Conservation (phyloP, 495 filamentous ascomycete species). For the Lentithecium fluviatile region DNA sequence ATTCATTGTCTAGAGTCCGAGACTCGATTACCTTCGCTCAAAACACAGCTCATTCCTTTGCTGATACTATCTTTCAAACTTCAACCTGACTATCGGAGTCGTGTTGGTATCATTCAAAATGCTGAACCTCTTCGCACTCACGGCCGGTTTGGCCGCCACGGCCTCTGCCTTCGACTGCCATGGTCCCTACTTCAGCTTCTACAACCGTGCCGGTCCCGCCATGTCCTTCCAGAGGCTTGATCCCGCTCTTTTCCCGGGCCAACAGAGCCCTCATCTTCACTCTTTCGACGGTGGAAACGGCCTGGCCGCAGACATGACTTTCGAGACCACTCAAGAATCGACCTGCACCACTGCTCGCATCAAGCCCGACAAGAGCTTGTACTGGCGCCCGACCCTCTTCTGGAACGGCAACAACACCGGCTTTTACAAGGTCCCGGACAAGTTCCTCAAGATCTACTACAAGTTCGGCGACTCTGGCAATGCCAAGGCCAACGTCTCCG, state of each 20-base stretch:
- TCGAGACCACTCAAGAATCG: constrained; percentile 21
- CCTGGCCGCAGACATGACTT: constrained; percentile 19
- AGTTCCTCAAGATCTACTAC: constrained; percentile 34
- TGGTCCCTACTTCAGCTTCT: constrained; percentile 35
- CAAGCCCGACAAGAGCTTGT: constrained; percentile 32
- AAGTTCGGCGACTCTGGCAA: constrained; percentile 32
- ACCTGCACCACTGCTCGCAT: constrained; percentile 32
- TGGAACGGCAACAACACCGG: constrained; percentile 35
- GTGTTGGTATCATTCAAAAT: constrained; percentile 15
- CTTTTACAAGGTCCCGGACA: constrained; percentile 31
- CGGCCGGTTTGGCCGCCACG: constrained; percentile 25
- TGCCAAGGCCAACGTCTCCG: constrained; percentile 22
- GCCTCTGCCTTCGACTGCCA: constrained; percentile 29
- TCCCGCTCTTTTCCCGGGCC: constrained; percentile 28
- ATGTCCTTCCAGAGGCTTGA: constrained; percentile 33
- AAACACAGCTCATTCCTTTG: constrained; percentile 8
- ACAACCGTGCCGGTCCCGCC: constrained; percentile 27
- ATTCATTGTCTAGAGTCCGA: constrained; percentile 29
- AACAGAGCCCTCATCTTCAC: constrained; percentile 31
- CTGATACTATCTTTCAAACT: constrained; percentile 1
- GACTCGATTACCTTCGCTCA: constrained; percentile 28
- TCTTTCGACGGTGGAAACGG: constrained; percentile 35
- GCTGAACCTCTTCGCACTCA: constrained; percentile 18
- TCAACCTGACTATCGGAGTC: background rate
- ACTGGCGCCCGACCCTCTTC: constrained; percentile 34